Percentiles rank a stretch among this genome's conserved stretches.
Evolutionary conservation across 1,139 yeast species (phyloP).

Genomic region (Pichia sp.): DNA sequence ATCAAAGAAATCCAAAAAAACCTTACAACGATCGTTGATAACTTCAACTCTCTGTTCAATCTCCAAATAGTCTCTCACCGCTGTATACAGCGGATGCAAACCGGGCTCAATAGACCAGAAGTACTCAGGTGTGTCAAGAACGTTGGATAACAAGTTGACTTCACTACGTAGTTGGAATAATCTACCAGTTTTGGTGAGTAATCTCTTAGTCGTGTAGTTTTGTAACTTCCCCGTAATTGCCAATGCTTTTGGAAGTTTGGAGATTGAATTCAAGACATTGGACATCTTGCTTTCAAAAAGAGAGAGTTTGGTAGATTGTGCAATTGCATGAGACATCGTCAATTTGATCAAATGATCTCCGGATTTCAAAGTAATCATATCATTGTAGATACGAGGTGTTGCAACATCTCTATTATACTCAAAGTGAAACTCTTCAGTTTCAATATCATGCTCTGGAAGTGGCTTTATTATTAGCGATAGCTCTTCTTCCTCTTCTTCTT

Average conservation of each 20-base stretch:
- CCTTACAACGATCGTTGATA: constrained; percentile 87
- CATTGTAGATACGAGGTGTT: constrained; percentile 88
- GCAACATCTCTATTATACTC: constrained; percentile 77
- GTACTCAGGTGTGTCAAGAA: constrained; percentile 90
- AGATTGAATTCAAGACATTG: constrained; percentile 72
- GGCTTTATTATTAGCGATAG: constrained; percentile 60
- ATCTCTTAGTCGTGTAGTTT: constrained; percentile 68
- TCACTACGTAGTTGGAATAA: constrained; percentile 86
- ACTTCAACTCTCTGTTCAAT: constrained; percentile 93
- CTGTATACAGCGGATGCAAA: constrained; percentile 81
- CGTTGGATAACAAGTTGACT: constrained; percentile 84
- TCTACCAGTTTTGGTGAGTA: constrained; percentile 82
- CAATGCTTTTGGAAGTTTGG: constrained; percentile 78
- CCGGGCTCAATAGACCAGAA: constrained; percentile 98
- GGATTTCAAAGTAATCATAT: constrained; percentile 82
- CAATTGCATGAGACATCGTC: constrained; percentile 93
- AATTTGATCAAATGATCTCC: constrained; percentile 91
- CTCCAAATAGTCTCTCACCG: constrained; percentile 87
- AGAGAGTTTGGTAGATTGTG: constrained; percentile 89
- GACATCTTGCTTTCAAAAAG: constrained; percentile 91
- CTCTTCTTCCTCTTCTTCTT: constrained; percentile 10
- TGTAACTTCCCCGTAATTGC: constrained; percentile 88
- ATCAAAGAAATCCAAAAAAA: constrained; percentile 87
- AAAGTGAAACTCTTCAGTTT: constrained; percentile 91
- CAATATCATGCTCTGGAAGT: constrained; percentile 82